phyloP scores from a whole-genome alignment of 768 basidiomycete genomes.

The Obba rivulosa region DNA sequence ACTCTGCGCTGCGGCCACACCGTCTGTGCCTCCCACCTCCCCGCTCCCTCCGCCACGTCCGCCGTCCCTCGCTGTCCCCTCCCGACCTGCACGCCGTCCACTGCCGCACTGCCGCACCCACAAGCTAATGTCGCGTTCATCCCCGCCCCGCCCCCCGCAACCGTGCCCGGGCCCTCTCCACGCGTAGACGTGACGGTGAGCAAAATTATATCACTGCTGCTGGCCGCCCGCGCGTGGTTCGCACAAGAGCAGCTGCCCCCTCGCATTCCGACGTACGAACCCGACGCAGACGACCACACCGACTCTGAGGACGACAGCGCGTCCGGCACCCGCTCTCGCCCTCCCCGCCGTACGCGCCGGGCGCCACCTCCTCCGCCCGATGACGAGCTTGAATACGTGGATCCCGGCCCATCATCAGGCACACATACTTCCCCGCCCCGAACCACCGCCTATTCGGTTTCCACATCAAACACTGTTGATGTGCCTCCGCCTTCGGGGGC shows the following conservation, averaged over 20 bases:
- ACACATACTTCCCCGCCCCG: not conserved
- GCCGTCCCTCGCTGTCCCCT: constrained; percentile 28
- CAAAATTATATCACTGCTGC: constrained; percentile 46
- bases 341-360: constrained; percentile 5
- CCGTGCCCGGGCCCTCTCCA: constrained; percentile 6
- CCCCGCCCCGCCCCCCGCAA: constrained; percentile 25
- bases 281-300: constrained; percentile 18
- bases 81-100: constrained; percentile 27
- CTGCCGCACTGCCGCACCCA: constrained; percentile 29
- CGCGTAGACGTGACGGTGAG: constrained; percentile 52
- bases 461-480: not conserved
- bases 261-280: not conserved
- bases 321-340: constrained; percentile 18
- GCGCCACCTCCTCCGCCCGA: constrained; percentile 21
- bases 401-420: not conserved
- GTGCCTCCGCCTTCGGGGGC: not conserved
- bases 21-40: constrained; percentile 48
- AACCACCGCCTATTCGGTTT: too few species aligned
- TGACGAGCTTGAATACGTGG: constrained; percentile 13
- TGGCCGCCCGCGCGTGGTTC: constrained; percentile 12
- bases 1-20: constrained; percentile 82
- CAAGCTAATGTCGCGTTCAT: constrained; percentile 23
- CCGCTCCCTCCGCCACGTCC: constrained; percentile 2
- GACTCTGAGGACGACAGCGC: constrained; percentile 20
- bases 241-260: constrained; percentile 1